Percentiles rank a stretch among this genome's conserved stretches.
Conservation (phyloP, 805 yeast genomes). For the Candida nitratophila region DNA sequence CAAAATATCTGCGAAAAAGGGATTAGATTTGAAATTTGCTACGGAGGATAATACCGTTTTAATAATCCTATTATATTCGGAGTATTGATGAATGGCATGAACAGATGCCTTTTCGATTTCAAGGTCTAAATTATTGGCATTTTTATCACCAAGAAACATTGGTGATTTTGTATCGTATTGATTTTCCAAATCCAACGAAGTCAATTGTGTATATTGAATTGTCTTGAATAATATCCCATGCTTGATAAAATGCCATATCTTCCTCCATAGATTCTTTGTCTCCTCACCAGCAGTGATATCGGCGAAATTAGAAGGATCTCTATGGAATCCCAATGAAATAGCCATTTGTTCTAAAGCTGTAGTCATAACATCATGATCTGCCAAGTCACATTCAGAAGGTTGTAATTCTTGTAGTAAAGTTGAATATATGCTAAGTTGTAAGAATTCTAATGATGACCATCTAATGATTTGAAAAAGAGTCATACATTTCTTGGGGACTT, state of each 20-base stretch:
- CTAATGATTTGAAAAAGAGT: slow-evolving; percentile 34
- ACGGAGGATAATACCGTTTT: slow-evolving; percentile 25
- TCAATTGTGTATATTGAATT: slow-evolving; percentile 26
- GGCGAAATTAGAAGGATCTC: slow-evolving; percentile 33
- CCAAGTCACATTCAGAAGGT: slow-evolving; percentile 41
- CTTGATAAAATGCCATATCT: slow-evolving; percentile 46
- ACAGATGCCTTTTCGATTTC: slow-evolving; percentile 31
- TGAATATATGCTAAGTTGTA: slow-evolving; percentile 37
- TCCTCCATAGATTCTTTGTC: slow-evolving; percentile 45
- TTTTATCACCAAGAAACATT: slow-evolving; percentile 22
- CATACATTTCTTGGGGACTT: slow-evolving; percentile 31
- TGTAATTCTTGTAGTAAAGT: slow-evolving; percentile 33
- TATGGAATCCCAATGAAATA: slow-evolving; percentile 36
- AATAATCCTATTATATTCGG: slow-evolving; percentile 23
- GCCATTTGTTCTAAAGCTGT: slow-evolving; percentile 38
- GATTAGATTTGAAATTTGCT: slow-evolving; percentile 25
- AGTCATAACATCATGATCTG: slow-evolving; percentile 31
- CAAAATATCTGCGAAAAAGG: slow-evolving; percentile 29
- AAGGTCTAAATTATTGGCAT: slow-evolving; percentile 26
- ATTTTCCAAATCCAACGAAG: slow-evolving; percentile 22
- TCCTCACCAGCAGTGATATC: slow-evolving; percentile 21
- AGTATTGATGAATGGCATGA: slow-evolving; percentile 23
- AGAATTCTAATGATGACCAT: slow-evolving; percentile 29
- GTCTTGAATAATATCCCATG: slow-evolving; percentile 36
- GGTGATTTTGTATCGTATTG: slow-evolving; percentile 40